These are phyloP conservation scores for Neoarthrinium moseri DNA, from an alignment of 2,329 filamentous ascomycete species.

Conservation along the genomic window DNA sequence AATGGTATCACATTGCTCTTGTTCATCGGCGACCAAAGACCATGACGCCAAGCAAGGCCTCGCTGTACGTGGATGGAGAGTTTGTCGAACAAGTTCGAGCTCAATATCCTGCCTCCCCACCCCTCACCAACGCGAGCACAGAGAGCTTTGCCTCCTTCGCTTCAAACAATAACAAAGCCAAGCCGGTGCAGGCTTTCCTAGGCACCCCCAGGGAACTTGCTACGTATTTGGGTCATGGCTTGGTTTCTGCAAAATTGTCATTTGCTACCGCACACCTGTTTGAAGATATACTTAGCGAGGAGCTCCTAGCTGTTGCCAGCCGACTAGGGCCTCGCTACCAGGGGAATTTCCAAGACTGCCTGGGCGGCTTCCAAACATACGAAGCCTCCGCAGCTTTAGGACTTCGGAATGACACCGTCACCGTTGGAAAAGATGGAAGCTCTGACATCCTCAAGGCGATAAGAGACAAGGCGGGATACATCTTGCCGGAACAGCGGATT, in stretches of 20 bases:
- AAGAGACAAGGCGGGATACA: slow-evolving; percentile 75
- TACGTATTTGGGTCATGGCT: slow-evolving; percentile 67
- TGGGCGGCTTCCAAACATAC: slow-evolving; percentile 96
- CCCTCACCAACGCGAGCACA: slow-evolving; percentile 58
- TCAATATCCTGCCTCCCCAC: slow-evolving; percentile 78
- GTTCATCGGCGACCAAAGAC: slow-evolving; percentile 80
- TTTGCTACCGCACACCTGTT: slow-evolving; percentile 88
- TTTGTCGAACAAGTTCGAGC: slow-evolving; percentile 91
- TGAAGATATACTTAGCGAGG: slow-evolving; percentile 83
- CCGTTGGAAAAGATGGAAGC: slow-evolving; percentile 83
- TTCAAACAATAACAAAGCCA: slow-evolving; percentile 54
- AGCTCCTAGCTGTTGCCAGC: slow-evolving; percentile 86
- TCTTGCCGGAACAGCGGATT: slow-evolving; percentile 80
- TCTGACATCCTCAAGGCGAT: slow-evolving; percentile 92
- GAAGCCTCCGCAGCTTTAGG: slow-evolving; percentile 88
- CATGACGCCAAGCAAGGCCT: slow-evolving; percentile 75
- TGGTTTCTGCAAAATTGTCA: slow-evolving; percentile 80
- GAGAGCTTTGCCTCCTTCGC: slow-evolving; percentile 71
- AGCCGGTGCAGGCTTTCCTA: slow-evolving; percentile 85
- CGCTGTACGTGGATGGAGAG: slow-evolving; percentile 88
- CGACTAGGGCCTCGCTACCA: slow-evolving; percentile 88
- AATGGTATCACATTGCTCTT: slow-evolving; percentile 92
- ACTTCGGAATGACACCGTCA: slow-evolving; percentile 84
- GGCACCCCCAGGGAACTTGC: slow-evolving; percentile 90
- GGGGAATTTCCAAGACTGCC: slow-evolving; percentile 94